Evolutionary conservation across 345 rosid species (phyloP).

Genomic region (Acer saccharum): DNA sequence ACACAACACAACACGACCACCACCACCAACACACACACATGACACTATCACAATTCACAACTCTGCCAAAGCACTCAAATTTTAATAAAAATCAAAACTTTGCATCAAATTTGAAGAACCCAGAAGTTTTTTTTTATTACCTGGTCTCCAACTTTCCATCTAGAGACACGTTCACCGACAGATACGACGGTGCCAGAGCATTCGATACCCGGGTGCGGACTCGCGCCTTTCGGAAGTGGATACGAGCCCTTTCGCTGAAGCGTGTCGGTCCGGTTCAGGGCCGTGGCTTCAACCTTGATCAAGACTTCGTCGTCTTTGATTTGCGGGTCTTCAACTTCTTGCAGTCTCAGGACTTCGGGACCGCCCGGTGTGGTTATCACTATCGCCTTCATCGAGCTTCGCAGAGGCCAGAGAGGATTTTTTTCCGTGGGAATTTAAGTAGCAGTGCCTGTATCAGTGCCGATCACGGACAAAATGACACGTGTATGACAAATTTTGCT

Average conservation of each 20-base stretch:
- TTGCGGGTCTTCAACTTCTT: slow-evolving; percentile 70
- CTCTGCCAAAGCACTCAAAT: too few species aligned
- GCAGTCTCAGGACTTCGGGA: slow-evolving; percentile 78
- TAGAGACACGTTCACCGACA: slow-evolving; percentile 61
- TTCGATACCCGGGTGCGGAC: slow-evolving; percentile 75
- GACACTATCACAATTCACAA: too few species aligned
- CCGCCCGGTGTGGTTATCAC: slow-evolving; percentile 69
- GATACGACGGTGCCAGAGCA: slow-evolving; percentile 80
- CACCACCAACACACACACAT: too few species aligned
- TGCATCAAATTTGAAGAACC: not conserved
- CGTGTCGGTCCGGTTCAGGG: slow-evolving; percentile 79
- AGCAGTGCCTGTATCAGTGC: too few species aligned
- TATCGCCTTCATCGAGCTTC: slow-evolving; percentile 70
- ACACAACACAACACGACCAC: not conserved
- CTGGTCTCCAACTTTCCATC: slow-evolving; percentile 86
- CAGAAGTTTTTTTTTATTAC: slow-evolving; percentile 24
- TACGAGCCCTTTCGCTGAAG: slow-evolving; percentile 69
- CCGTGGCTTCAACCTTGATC: slow-evolving; percentile 74
- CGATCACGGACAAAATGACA: too few species aligned
- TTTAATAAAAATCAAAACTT: not conserved
- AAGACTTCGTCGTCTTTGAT: slow-evolving; percentile 72
- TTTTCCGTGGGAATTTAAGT: too few species aligned
- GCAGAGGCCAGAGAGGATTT: too few species aligned
- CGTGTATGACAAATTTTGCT: too few species aligned
- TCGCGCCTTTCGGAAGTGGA: slow-evolving; percentile 73